Evolutionary conservation across 495 filamentous ascomycete genomes (phyloP), one percentile per base, ranked within the genome.

Genomic region (Podospora anserina): DNA sequence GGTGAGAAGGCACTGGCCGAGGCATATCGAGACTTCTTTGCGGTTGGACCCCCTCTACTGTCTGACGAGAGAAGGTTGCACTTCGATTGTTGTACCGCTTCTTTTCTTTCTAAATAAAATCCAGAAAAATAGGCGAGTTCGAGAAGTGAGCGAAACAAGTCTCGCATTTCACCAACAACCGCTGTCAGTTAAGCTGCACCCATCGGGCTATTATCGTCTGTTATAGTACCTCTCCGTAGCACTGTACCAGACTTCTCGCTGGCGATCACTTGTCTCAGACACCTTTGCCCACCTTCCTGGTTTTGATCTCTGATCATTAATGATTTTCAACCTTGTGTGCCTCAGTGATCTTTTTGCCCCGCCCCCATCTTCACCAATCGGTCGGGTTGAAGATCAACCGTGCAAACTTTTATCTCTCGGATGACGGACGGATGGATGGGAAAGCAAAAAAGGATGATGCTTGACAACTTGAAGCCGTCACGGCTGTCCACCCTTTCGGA

Each of bases 221-320:
- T 58, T 20, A 58, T 20, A 19, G 9, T 58, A 26, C 16, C 7
- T 58, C 18, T 18, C 30, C 28, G 20, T 11, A 34, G 60, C 19
- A 63, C n/a, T 63, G 30, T 32, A 27, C 61, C 44, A 28, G 23
- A 68, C 32, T 66, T 66, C 26, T 28, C 54, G 13, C 60, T n/a
- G 71, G 57, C 63, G 64, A 75, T 74, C 69, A 65, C 32, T 55
- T 66, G 70, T 72, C 70, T 75, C 74, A 68, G 62, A 49, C 39
- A 49, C 39, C 57, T 16, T 16, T 63, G 39, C 55, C 68, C 66
- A 63, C 28, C 55, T 64, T 68, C 67, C 70, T 32, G 69, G 69
- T 69, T 54, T 32, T 32, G 30, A 32, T 3, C 30, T 32, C 30
- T 32, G 30, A 34, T 61, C 16, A 15, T 54, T 49, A n/a, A 61